These are phyloP conservation scores for Claviceps sp. DNA, from an alignment of 2,329 filamentous ascomycete species.

Conservation along the genomic window DNA sequence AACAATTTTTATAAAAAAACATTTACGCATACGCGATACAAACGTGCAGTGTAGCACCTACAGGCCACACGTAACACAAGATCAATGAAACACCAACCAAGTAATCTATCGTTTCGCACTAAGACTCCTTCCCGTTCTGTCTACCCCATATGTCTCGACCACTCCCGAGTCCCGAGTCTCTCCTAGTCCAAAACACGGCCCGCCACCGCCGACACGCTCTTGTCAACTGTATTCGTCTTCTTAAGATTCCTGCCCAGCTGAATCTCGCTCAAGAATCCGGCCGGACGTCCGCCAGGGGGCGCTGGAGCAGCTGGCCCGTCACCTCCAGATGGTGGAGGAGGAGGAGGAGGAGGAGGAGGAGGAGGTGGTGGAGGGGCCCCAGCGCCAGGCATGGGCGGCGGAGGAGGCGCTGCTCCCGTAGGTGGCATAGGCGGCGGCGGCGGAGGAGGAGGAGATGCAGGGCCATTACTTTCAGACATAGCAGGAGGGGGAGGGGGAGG, in stretches of 20 bases:
- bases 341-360: constrained; percentile 28
- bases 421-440: constrained; percentile 15
- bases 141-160: not conserved
- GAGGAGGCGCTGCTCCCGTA: constrained; percentile 12
- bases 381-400: constrained; percentile 16
- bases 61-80: too few species aligned
- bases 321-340: constrained; percentile 33
- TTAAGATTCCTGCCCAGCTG: constrained; percentile 63
- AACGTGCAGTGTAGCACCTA: too few species aligned
- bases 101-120: too few species aligned
- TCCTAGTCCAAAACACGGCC: constrained; percentile 56
- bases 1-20: too few species aligned
- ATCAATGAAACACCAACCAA: too few species aligned
- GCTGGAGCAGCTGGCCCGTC: constrained; percentile 30
- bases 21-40: too few species aligned
- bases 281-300: constrained; percentile 34
- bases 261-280: constrained; percentile 69
- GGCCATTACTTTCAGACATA: constrained; percentile 13
- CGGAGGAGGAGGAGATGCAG: constrained; percentile 14
- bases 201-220: constrained; percentile 56
- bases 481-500: constrained; percentile 15
- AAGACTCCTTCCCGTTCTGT: not conserved
- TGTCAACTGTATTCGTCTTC: constrained; percentile 85
- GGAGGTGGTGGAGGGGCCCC: constrained; percentile 29
- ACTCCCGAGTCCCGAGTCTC: too few species aligned